Evolutionary conservation across 2,329 filamentous ascomycete species (phyloP), one percentile per base, ranked within the genome.

Genomic region (Hymenoscyphus albidus): DNA sequence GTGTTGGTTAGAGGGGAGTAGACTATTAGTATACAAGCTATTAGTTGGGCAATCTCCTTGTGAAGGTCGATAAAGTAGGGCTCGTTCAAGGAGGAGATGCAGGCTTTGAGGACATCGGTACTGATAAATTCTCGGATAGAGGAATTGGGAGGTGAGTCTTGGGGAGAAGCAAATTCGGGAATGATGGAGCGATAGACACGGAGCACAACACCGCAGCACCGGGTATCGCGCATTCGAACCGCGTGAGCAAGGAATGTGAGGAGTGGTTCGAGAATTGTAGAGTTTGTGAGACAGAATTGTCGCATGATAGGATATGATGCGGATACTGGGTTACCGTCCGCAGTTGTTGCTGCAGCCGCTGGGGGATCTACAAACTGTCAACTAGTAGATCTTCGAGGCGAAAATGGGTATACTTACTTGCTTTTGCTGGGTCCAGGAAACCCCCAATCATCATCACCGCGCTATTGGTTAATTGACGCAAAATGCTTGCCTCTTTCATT

Each of bases 21-120:
- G 67, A 90, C 85, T 9, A 89, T 84, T 71, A 97, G 82, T 67
- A 98, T 95, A 3, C 88, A 85, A 0, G 93, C 93, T 67, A 99
- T 97, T 44, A 98, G 82, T 27, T 88, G 85, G 0, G 93, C 94
- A 27, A 99, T 83, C 61, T 99, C 93, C 75, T 93, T 94, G 73
- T 99, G 95, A 67, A 96, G 86, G 70, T 99, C 95, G 40, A 97
- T 93, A 77, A 98, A 99, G 77, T 98, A 97, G 0, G 92, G 89
- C 70, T 99, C 95, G 77, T 98, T 91, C 60, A 99, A 86, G 1
- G 91, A 96, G 1, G 89, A 91, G 75, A 97, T 91, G 73, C 91
- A 94, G 0, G 93, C 92, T 79, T 93, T 92, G 59, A 99, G 84
- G 2, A 98, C 92, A 70, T 97, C 91, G 5, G 88, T 87, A 61